A percentile compares a stretch with the other conserved stretches of the same genome.
Evolutionary conservation across 1,284 basidiomycete genomes (phyloP).

Genomic region (Ustilago cynodontis): DNA sequence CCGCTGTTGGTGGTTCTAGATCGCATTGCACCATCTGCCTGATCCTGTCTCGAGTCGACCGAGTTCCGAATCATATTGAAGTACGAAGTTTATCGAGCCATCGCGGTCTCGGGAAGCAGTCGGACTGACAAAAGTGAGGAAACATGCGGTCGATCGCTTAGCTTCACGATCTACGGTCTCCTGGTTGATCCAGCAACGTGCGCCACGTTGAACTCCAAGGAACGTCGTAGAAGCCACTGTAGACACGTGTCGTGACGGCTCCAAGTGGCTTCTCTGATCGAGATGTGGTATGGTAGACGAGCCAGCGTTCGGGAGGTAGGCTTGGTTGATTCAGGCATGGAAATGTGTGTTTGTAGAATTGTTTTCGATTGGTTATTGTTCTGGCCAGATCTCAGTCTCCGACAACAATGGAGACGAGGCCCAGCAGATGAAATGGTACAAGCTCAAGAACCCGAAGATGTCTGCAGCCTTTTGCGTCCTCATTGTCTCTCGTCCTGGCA

Average conservation of each 20-base stretch:
- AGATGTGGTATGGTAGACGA: neutral
- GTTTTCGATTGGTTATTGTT: neutral
- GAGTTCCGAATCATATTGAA: neutral
- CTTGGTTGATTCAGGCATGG: neutral
- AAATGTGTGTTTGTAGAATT: neutral
- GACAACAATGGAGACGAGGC: neutral
- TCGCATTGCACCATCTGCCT: neutral
- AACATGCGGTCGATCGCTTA: neutral
- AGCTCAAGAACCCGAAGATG: too few species aligned
- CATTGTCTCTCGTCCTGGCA: neutral
- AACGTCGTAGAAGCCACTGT: neutral
- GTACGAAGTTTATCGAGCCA: constrained; percentile 1
- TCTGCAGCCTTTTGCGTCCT: too few species aligned
- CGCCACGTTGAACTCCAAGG: neutral
- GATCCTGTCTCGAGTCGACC: neutral
- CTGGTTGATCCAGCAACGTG: neutral
- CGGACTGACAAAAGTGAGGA: neutral
- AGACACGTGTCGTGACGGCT: neutral
- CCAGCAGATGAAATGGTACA: too few species aligned
- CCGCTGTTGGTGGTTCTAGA: neutral
- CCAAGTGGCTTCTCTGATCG: neutral
- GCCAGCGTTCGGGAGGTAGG: neutral
- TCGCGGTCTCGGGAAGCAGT: constrained; percentile 1
- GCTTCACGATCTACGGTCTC: neutral
- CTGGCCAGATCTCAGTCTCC: neutral